A percentile compares a stretch with the other conserved stretches of the same genome.
Conservation (phyloP, 208 protist genomes). For the Trypanosomatidae sp. region DNA sequence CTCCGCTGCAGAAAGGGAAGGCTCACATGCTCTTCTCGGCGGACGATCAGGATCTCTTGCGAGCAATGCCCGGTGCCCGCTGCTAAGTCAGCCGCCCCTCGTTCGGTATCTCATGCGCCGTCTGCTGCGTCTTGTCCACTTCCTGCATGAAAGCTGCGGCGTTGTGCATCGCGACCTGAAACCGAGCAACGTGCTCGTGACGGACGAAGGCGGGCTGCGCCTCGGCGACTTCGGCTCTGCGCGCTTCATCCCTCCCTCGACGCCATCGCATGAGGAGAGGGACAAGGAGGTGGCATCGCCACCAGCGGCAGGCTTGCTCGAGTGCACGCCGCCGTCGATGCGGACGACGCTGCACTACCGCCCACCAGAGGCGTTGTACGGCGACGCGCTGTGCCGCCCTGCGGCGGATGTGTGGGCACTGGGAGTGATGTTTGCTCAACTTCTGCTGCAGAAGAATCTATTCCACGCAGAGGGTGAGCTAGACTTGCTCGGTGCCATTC, state of each 20-base stretch:
- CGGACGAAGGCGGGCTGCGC: constrained; percentile 55
- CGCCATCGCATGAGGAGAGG: too few relatives aligned
- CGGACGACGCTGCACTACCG: constrained; percentile 89
- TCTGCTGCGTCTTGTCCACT: constrained; percentile 58
- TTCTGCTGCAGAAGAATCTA: constrained; percentile 74
- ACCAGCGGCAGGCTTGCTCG: not conserved
- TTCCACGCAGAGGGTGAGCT: constrained; percentile 72
- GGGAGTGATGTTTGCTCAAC: constrained; percentile 86
- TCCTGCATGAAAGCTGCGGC: constrained; percentile 71
- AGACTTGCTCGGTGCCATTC: constrained; percentile 74
- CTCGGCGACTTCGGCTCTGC: constrained; percentile 90
- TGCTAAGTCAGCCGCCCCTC: constrained; percentile 38
- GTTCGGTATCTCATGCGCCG: constrained; percentile 78
- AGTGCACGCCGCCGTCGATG: constrained; percentile 67
- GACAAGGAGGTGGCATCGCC: too few relatives aligned
- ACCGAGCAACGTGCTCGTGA: constrained; percentile 84
- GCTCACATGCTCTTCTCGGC: too few relatives aligned
- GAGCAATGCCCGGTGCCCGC: constrained; percentile 8
- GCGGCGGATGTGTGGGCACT: constrained; percentile 83
- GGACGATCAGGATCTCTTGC: constrained; percentile 2
- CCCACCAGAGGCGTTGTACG: constrained; percentile 77
- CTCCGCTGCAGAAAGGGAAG: not conserved
- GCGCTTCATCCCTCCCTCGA: constrained; percentile 40
- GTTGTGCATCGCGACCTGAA: constrained; percentile 92
- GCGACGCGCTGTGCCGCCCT: constrained; percentile 52